These are phyloP conservation scores for Agrocybe praecox DNA, from an alignment of 768 basidiomycete genomes.

Conservation along the genomic window DNA sequence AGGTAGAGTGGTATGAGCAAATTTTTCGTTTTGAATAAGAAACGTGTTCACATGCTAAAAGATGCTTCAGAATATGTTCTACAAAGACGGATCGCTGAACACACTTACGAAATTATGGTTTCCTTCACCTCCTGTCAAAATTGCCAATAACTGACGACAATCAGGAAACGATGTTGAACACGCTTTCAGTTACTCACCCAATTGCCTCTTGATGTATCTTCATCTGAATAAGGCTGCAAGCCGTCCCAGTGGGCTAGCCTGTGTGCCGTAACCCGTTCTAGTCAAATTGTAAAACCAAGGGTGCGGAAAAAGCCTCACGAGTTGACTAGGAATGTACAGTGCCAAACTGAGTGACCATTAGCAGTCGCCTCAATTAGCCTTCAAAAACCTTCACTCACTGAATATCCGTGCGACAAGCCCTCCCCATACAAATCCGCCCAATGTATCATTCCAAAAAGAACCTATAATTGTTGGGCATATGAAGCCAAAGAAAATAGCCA, in stretches of 20 bases:
- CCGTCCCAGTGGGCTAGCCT: constrained; percentile 84
- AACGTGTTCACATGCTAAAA: constrained; percentile 43
- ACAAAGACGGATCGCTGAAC: background rate
- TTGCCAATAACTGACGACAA: constrained; percentile 54
- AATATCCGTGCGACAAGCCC: constrained; percentile 64
- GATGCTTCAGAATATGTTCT: background rate
- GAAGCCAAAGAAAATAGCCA: constrained; percentile 64
- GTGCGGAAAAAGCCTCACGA: constrained; percentile 55
- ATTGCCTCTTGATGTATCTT: constrained; percentile 77
- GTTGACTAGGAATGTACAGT: constrained; percentile 72
- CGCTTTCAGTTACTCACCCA: constrained; percentile 39
- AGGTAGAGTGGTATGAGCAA: background rate
- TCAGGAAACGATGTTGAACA: background rate
- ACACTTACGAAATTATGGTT: constrained; percentile 73
- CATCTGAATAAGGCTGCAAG: constrained; percentile 78
- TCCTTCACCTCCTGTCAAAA: constrained; percentile 77
- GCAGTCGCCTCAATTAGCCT: background rate
- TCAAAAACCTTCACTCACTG: constrained; percentile 32
- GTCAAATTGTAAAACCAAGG: too few relatives aligned
- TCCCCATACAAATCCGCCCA: constrained; percentile 72
- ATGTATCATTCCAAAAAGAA: constrained; percentile 58
- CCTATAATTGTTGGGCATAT: constrained; percentile 60
- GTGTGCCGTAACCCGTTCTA: too few relatives aligned
- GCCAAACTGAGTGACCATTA: constrained; percentile 53
- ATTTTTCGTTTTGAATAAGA: background rate